A percentile compares a stretch with the other conserved stretches of the same genome.
Conservation (phyloP, 345 rosid genomes). For the Microthlaspi erraticum region DNA sequence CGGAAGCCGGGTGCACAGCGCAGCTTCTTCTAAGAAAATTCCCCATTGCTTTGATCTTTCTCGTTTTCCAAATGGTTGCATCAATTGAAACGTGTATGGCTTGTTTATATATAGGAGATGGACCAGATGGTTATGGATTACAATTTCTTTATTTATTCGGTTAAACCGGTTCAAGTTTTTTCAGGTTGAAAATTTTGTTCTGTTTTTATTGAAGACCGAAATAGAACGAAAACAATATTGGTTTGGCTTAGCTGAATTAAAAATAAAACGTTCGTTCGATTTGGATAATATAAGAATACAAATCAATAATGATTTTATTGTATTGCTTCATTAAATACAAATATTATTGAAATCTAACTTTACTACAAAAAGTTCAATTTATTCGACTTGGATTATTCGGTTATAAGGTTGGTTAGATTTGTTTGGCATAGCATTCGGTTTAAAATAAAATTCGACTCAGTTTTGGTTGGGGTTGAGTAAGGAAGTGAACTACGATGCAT, state of each 20-base stretch:
- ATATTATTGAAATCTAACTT: too few relatives aligned
- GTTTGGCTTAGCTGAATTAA: neutral
- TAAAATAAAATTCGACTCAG: neutral
- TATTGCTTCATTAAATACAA: too few relatives aligned
- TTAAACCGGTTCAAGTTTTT: neutral
- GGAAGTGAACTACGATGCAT: constrained; percentile 38
- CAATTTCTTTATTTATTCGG: neutral
- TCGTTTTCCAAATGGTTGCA: neutral
- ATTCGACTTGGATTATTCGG: neutral
- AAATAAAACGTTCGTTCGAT: neutral
- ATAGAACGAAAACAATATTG: neutral
- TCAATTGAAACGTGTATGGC: constrained; percentile 23
- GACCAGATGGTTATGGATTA: constrained; percentile 6
- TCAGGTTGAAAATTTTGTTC: neutral
- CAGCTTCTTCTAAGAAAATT: constrained; percentile 41
- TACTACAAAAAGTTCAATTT: too few relatives aligned
- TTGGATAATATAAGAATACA: neutral
- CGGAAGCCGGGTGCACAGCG: constrained; percentile 35
- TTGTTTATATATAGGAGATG: neutral
- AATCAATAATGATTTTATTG: too few relatives aligned
- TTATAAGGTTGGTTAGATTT: neutral
- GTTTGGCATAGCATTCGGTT: neutral
- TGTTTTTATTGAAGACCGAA: neutral
- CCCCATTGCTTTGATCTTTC: constrained; percentile 36
- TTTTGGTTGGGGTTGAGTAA: constrained; percentile 32